These are phyloP conservation scores for Diplodia intermedia DNA, from an alignment of 2,329 filamentous ascomycete species.

Conservation along the genomic window DNA sequence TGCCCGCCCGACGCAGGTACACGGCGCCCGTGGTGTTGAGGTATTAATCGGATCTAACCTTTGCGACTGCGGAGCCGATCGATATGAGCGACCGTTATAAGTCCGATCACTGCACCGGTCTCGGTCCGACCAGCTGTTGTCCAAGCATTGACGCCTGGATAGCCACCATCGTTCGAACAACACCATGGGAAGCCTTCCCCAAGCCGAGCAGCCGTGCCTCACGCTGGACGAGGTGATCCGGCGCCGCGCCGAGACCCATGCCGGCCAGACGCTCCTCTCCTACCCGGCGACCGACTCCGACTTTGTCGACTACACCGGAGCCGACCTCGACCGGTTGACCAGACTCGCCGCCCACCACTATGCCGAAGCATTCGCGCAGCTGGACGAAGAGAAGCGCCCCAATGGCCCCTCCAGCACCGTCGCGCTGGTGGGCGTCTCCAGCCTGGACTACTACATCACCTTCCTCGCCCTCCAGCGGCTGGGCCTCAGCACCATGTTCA, in stretches of 20 bases:
- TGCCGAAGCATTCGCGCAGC: not conserved
- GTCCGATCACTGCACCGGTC: conserved; percentile 16
- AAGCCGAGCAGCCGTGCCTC: conserved; percentile 3
- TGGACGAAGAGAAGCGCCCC: not conserved
- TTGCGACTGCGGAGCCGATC: conserved; percentile 20
- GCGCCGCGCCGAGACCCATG: conserved; percentile 24
- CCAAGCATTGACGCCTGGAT: not conserved
- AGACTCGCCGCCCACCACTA: conserved; percentile 18
- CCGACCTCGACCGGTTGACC: conserved; percentile 16
- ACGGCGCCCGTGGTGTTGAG: not conserved
- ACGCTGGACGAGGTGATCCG: conserved; percentile 28
- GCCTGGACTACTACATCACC: conserved; percentile 46
- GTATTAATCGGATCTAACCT: conserved; percentile 16
- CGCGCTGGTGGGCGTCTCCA: conserved; percentile 23
- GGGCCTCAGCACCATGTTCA: conserved; percentile 61
- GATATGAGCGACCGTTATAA: conserved; percentile 11
- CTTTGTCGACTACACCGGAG: conserved; percentile 24
- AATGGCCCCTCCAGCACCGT: conserved; percentile 1
- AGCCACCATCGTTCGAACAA: not conserved
- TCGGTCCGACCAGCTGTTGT: conserved; percentile 12
- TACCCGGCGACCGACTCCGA: conserved; percentile 20
- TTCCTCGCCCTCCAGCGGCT: conserved; percentile 62
- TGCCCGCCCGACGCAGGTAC: not conserved
- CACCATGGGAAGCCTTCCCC: conserved; percentile 10
- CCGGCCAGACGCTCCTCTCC: conserved; percentile 6